Base-by-base conservation (phyloP, 345 rosid genomes). In the Sisymbrium irio region DNA sequence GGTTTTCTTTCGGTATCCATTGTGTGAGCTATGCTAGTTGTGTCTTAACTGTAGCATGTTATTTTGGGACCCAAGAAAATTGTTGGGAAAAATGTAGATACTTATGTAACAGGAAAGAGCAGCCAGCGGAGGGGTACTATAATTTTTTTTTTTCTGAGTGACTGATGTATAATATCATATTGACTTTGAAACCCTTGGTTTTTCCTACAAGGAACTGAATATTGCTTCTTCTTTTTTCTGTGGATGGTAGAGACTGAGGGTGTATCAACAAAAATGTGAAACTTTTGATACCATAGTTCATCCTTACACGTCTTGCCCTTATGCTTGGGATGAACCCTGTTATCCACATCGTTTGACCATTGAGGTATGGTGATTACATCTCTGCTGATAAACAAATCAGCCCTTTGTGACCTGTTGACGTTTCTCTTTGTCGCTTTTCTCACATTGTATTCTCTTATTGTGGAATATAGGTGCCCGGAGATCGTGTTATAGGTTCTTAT, bases 271-370 rank as follows among this genome's bases (percentile, higher is more conserved):
- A 74, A 85, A 74, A 70, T 93, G 97, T 78, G 98, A 93, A 82
- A 88, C 85, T 62, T 88, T 85, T 77, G 98, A 89, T 77, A 86
- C 97, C 50, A 77, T 83, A 51, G 72, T 93, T 78, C 87, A 88
- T 46, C 88, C 96, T 11, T 93, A 91, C 73, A 81, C 88, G 32
- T 89, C 92, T 55, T 85, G 87, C 80, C 94, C 91, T 44, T 91
- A 93, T 83, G 96, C 98, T 35, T 93, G 98, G 98, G 98, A 93
- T 89, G 98, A 93, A 81, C 96, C 97, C 55, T 86, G 84, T 74
- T 91, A 79, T 78, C 97, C 97, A 10, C 96, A 89, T 77, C 92
- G 94, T 78, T 86, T 93, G 54, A 79, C 85, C 69, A 71, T 93
- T 71, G 97, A 93, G 96, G 98, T 93, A 84, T 68, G 51, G 40